These are phyloP conservation scores for Aspergillus biplanus DNA, from an alignment of 495 filamentous ascomycete species.

Conservation along the genomic window DNA sequence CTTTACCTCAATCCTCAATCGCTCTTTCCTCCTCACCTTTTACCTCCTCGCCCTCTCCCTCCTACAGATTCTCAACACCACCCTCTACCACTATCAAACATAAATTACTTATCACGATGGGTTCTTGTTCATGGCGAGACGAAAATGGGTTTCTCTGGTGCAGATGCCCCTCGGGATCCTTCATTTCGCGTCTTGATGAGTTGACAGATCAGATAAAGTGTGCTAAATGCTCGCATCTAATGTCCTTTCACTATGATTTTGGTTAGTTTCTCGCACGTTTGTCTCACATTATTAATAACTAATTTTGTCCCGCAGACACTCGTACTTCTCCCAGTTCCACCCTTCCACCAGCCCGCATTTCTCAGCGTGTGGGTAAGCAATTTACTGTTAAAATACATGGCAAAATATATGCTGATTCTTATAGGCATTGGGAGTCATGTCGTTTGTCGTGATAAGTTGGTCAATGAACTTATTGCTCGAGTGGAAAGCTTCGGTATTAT, in stretches of 20 bases:
- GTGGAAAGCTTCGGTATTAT: slow-evolving; percentile 15
- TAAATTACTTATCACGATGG: slow-evolving; percentile 17
- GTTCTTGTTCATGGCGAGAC: slow-evolving; percentile 14
- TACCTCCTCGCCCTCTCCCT: slow-evolving; percentile 10
- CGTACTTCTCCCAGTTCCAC: slow-evolving; percentile 2
- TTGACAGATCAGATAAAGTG: slow-evolving; percentile 7
- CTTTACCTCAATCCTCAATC: slow-evolving; percentile 5
- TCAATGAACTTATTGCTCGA: slow-evolving; percentile 18
- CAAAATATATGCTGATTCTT: slow-evolving; percentile 13
- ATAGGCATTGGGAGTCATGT: slow-evolving; percentile 9
- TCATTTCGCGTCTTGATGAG: slow-evolving; percentile 15
- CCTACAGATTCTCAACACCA: slow-evolving; percentile 6
- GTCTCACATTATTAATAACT: slow-evolving; percentile 9
- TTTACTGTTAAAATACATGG: slow-evolving; percentile 8
- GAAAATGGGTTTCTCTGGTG: slow-evolving; percentile 13
- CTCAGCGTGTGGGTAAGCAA: slow-evolving; percentile 13
- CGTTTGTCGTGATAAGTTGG: not conserved
- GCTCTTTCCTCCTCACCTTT: no score
- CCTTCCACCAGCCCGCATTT: slow-evolving; percentile 5
- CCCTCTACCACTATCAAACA: slow-evolving; percentile 11
- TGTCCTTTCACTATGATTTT: slow-evolving; percentile 15
- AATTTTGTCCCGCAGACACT: slow-evolving; percentile 4
- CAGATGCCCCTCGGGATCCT: slow-evolving; percentile 9
- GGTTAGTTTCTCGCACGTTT: slow-evolving; percentile 15
- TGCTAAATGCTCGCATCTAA: slow-evolving; percentile 17